Evolutionary conservation across 108 stramenopile species (phyloP).

Genomic region (Licmophora abbreviata): DNA sequence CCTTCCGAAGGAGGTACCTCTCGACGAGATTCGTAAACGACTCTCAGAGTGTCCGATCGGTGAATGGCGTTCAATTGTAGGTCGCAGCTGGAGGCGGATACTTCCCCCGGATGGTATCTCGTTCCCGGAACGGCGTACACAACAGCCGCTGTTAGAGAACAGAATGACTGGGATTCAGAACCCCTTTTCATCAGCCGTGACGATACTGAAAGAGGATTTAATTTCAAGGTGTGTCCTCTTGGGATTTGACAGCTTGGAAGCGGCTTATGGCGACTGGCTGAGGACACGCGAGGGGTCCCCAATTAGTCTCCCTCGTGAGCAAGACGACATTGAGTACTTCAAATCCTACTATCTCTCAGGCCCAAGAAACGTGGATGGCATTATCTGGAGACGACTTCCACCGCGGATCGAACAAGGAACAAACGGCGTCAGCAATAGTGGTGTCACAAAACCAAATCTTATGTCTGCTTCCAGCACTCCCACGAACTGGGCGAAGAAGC

Average conservation of each 20-base stretch:
- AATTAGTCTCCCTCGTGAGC: slow-evolving; percentile 4
- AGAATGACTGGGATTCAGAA: neutral
- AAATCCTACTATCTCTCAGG: slow-evolving; percentile 35
- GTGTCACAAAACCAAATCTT: too few relatives aligned
- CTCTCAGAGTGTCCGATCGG: neutral
- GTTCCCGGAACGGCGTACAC: slow-evolving; percentile 1
- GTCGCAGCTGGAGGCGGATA: slow-evolving; percentile 6
- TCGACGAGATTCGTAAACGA: slow-evolving; percentile 5
- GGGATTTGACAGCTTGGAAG: slow-evolving; percentile 45
- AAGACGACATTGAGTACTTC: slow-evolving; percentile 21
- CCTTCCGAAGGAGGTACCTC: slow-evolving; percentile 4
- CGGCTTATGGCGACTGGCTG: slow-evolving; percentile 57
- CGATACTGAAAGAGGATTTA: slow-evolving; percentile 42
- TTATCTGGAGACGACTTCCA: slow-evolving; percentile 27
- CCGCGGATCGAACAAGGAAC: too few relatives aligned
- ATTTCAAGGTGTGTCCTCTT: slow-evolving; percentile 23
- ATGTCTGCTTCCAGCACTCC: too few relatives aligned
- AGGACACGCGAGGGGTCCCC: slow-evolving; percentile 8
- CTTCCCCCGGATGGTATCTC: slow-evolving; percentile 3
- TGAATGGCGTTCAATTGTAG: neutral
- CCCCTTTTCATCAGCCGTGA: slow-evolving; percentile 11
- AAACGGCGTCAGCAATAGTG: too few relatives aligned
- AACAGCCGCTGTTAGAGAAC: neutral
- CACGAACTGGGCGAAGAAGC: too few relatives aligned
- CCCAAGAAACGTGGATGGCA: slow-evolving; percentile 33